Base-by-base conservation (phyloP, 441 rosid genomes). In the Pelargonium citronellum region DNA sequence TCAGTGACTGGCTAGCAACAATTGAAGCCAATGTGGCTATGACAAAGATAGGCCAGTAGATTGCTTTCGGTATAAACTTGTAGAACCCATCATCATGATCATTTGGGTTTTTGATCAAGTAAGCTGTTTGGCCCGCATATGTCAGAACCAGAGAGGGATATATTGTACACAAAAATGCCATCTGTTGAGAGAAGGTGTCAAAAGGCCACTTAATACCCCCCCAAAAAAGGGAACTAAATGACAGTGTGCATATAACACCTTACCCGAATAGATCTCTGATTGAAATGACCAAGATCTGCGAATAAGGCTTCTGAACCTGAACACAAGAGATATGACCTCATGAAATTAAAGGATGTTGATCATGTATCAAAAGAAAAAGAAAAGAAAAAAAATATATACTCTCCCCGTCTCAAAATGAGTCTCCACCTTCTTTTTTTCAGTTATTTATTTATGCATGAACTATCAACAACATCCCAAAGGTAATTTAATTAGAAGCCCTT, bases 271-370 rank as follows among this genome's bases (percentile, higher is more conserved):
- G 93, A 88, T n/a, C 79, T 72, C 73, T 74, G 71, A 78, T 81
- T 86, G 68, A 88, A 88, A 82, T 88, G 93, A 73, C 90, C 93
- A 55, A 88, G 91, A 77, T 86, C 91, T 27, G 93, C 93, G 77
- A 82, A 88, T 75, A 88, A 41, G 71, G 93, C 89, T 77, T 88
- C 90, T 2, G 89, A 86, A 73, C 90, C 92, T 88, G 75, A 47
- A 70, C 12, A 5, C 30, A 66, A 67, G 47, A 53, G 39, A 66
- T 1, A 67, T 19, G 20, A 55, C 16, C 34, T 49, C 13, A 70
- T 2, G 15, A 47, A 47, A 47, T 12, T n/a, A 47, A 5, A 37
- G 6, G 15, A 47, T 2, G 12, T 13, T 12, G 2, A 3, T 47
- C 11, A 12, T 47, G 2, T 13, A 16, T 11, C 53, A 47, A 47